Conservation (phyloP, 192 early-diverging fungal species). For the Coemansia sp. region DNA sequence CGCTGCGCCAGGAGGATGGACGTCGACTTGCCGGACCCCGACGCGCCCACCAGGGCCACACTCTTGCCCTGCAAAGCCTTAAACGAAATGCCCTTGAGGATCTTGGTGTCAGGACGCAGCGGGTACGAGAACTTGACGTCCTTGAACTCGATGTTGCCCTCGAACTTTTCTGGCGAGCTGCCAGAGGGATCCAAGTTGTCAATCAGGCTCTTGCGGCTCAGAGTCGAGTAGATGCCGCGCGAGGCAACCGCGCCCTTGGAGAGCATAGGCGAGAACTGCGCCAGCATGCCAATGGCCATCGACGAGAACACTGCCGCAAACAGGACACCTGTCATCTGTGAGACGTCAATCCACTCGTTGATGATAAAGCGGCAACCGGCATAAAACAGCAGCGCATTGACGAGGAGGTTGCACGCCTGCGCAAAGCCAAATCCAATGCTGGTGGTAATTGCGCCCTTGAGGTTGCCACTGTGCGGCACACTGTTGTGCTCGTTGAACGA, state of each 20-base stretch:
- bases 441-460: slow-evolving; percentile 43
- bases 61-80: slow-evolving; percentile 60
- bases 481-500: slow-evolving; percentile 46
- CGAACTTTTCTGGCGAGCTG: slow-evolving; percentile 10
- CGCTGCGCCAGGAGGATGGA: slow-evolving; percentile 61
- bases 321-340: slow-evolving; percentile 46
- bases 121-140: slow-evolving; percentile 41
- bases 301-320: slow-evolving; percentile 58
- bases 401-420: slow-evolving; percentile 55
- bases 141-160: slow-evolving; percentile 27
- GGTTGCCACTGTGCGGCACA: slow-evolving; percentile 42
- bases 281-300: slow-evolving; percentile 56
- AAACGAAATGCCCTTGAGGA: slow-evolving; percentile 48
- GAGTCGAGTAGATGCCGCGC: slow-evolving; percentile 51
- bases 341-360: slow-evolving; percentile 47
- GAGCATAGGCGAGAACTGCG: slow-evolving; percentile 54
- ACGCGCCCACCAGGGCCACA: slow-evolving; percentile 74
- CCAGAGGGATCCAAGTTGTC: slow-evolving; percentile 41
- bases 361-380: slow-evolving; percentile 55
- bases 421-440: slow-evolving; percentile 55
- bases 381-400: slow-evolving; percentile 60
- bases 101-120: slow-evolving; percentile 35
- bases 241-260: slow-evolving; percentile 59
- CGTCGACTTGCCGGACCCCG: slow-evolving; percentile 68
- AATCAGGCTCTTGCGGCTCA: slow-evolving; percentile 53